Percentiles rank a stretch among this genome's conserved stretches.
phyloP scores from a whole-genome alignment of 805 yeast species.

The Saccharomycopsis sp. region DNA sequence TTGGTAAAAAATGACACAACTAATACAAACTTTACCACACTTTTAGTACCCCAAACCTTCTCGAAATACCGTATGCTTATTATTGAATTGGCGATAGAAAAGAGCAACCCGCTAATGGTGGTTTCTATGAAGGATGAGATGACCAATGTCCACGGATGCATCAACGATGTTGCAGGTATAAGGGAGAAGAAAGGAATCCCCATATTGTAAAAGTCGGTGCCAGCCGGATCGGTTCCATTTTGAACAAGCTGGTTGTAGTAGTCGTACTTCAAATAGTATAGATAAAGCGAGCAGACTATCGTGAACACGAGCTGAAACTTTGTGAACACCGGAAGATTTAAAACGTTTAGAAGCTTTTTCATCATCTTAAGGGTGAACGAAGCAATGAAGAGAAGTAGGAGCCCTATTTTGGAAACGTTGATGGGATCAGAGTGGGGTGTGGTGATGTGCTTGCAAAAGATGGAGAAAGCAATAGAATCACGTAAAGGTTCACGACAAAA shows the following conservation, averaged over 20 bases:
- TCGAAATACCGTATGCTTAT: slow-evolving; percentile 64
- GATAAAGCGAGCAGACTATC: slow-evolving; percentile 1
- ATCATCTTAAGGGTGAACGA: background rate
- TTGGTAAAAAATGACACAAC: slow-evolving; percentile 50
- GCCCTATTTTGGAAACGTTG: background rate
- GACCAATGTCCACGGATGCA: slow-evolving; percentile 58
- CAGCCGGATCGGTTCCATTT: slow-evolving; percentile 20
- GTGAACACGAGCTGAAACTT: slow-evolving; percentile 5
- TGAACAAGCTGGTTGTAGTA: background rate
- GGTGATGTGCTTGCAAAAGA: no score
- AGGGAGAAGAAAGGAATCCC: slow-evolving; percentile 54
- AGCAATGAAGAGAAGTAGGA: background rate
- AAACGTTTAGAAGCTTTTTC: background rate
- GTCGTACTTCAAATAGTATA: slow-evolving; percentile 4
- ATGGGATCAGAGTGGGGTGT: no score
- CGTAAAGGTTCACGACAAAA: no score
- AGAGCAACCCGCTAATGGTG: slow-evolving; percentile 37
- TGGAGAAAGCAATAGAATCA: no score
- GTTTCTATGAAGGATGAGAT: slow-evolving; percentile 62
- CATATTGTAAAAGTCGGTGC: slow-evolving; percentile 34
- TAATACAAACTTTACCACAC: slow-evolving; percentile 41
- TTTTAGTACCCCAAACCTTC: slow-evolving; percentile 54
- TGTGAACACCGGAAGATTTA: slow-evolving; percentile 14
- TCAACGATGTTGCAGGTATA: slow-evolving; percentile 49
- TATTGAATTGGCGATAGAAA: slow-evolving; percentile 42